Percentiles rank a stretch among this genome's conserved stretches.
Conservation (phyloP, 768 basidiomycete genomes). For the Grammothele lineata region DNA sequence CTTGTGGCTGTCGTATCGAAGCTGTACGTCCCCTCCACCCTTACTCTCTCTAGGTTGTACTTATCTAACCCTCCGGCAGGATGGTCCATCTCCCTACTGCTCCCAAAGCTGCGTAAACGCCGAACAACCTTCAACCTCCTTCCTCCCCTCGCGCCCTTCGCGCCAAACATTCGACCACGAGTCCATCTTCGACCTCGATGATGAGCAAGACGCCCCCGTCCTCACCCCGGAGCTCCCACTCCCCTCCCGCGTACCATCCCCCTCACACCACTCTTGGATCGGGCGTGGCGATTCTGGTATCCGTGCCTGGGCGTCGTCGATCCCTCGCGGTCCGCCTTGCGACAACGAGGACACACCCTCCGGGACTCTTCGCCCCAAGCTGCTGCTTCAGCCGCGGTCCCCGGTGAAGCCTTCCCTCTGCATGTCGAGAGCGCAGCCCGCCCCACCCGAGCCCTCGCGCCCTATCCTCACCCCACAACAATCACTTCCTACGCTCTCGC, state of each 20-base stretch:
- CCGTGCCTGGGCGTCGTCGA: slow-evolving; percentile 33
- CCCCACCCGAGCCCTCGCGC: slow-evolving; percentile 16
- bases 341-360: slow-evolving; percentile 1
- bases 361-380: slow-evolving; percentile 9
- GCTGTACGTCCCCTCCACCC: slow-evolving; percentile 29
- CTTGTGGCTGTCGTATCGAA: slow-evolving; percentile 54
- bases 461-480: slow-evolving; percentile 20
- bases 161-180: slow-evolving; percentile 7
- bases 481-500: slow-evolving; percentile 22
- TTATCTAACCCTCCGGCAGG: slow-evolving; percentile 29
- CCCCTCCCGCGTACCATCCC: not conserved
- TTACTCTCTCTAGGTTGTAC: slow-evolving; percentile 1
- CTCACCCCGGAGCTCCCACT: not conserved
- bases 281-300: slow-evolving; percentile 43
- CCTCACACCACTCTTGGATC: slow-evolving; percentile 26
- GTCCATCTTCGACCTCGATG: slow-evolving; percentile 8
- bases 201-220: slow-evolving; percentile 4
- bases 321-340: slow-evolving; percentile 18
- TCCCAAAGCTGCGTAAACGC: slow-evolving; percentile 40
- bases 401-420: slow-evolving; percentile 32
- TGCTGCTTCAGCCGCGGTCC: slow-evolving; percentile 7
- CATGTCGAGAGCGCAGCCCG: slow-evolving; percentile 37
- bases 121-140: slow-evolving; percentile 23
- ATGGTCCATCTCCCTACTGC: slow-evolving; percentile 45
- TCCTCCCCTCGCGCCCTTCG: slow-evolving; percentile 9